phyloP scores from a whole-genome alignment of 441 rosid species.

The Arabidopsis lyrata region DNA sequence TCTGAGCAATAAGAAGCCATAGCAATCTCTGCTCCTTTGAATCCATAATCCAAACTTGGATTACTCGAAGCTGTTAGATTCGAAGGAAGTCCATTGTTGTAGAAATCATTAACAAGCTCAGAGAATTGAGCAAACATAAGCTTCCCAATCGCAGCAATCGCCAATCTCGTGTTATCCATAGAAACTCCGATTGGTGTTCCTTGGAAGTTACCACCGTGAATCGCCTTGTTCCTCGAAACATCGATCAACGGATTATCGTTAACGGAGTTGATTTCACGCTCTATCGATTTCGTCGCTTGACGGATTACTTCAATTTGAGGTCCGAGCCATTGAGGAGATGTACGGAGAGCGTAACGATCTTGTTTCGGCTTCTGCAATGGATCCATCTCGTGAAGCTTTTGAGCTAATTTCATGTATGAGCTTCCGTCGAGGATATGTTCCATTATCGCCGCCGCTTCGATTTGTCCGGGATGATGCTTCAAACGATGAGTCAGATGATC shows the following conservation, averaged over 20 bases:
- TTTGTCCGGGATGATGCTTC: slow-evolving; percentile 61
- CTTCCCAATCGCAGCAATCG: slow-evolving; percentile 51
- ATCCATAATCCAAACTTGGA: slow-evolving; percentile 86
- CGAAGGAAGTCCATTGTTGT: slow-evolving; percentile 88
- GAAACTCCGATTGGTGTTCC: slow-evolving; percentile 92
- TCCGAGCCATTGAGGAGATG: slow-evolving; percentile 68
- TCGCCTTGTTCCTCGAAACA: slow-evolving; percentile 65
- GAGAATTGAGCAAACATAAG: slow-evolving; percentile 88
- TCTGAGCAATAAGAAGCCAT: slow-evolving; percentile 87
- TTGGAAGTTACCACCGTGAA: slow-evolving; percentile 91
- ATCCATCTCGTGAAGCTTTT: slow-evolving; percentile 53
- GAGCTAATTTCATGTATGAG: slow-evolving; percentile 57
- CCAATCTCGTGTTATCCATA: slow-evolving; percentile 48
- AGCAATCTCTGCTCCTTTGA: slow-evolving; percentile 88
- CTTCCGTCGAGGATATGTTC: slow-evolving; percentile 56
- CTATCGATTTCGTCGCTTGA: slow-evolving; percentile 55
- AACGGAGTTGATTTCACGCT: slow-evolving; percentile 58
- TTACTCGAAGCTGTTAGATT: slow-evolving; percentile 71
- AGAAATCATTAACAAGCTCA: slow-evolving; percentile 84
- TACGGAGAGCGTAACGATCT: slow-evolving; percentile 60
- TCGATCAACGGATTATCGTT: slow-evolving; percentile 61
- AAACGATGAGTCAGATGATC: slow-evolving; percentile 54
- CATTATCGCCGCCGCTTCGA: slow-evolving; percentile 53
- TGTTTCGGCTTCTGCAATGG: slow-evolving; percentile 62
- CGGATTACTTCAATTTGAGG: slow-evolving; percentile 63